Conservation (phyloP, 805 yeast species). For the Spathaspora girioi region DNA sequence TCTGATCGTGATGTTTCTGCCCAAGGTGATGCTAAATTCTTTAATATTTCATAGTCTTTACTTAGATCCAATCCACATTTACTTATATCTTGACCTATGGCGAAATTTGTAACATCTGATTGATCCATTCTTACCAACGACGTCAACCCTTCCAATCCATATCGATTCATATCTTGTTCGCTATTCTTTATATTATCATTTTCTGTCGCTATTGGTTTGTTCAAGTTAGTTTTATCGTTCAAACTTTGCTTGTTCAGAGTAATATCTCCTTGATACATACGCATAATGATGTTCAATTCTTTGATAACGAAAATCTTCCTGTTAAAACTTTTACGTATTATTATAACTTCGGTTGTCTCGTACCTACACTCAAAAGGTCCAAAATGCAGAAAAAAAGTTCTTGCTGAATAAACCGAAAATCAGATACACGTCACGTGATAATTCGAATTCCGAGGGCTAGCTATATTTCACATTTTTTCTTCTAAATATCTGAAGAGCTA, state of each 20-base stretch:
- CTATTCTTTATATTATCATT: not conserved
- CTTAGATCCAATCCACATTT: conserved; percentile 62
- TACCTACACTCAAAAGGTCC: not conserved
- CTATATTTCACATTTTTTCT: not conserved
- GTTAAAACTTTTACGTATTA: not conserved
- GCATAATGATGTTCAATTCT: not conserved
- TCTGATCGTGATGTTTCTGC: conserved; percentile 84
- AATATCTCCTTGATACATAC: not conserved
- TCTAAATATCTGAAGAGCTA: not conserved
- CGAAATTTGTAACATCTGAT: conserved; percentile 59
- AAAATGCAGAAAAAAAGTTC: not conserved
- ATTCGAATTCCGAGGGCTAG: not conserved
- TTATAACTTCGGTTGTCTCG: not conserved
- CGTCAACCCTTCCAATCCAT: conserved; percentile 64
- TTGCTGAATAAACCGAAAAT: not conserved
- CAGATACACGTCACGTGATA: not conserved
- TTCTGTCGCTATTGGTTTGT: conserved; percentile 16
- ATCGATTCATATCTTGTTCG: conserved; percentile 49
- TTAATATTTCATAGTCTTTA: conserved; percentile 46
- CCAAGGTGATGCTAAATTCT: conserved; percentile 90
- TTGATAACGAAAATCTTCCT: not conserved
- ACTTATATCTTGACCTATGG: conserved; percentile 72
- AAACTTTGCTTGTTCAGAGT: not conserved
- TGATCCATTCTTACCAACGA: conserved; percentile 60
- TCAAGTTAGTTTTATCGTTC: not conserved